Percentiles rank a stretch among this genome's conserved stretches.
phyloP scores from a whole-genome alignment of 768 basidiomycete species.

The Hydnomerulius pinastri region DNA sequence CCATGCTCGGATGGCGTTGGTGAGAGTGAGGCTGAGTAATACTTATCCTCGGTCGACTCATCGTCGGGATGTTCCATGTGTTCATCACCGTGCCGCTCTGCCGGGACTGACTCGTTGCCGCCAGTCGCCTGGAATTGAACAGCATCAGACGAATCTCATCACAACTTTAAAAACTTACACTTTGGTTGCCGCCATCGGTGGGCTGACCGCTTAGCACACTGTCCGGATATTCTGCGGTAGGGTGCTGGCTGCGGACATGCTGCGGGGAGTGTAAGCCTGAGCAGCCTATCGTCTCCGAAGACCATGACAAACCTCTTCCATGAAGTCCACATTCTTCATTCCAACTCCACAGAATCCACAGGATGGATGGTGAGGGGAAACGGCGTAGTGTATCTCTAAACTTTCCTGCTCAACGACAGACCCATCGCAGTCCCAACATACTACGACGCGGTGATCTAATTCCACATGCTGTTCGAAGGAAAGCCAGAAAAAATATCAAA shows the following conservation, averaged over 20 bases:
- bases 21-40: not conserved
- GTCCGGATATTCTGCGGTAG: not conserved
- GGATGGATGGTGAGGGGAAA: not conserved
- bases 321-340: not conserved
- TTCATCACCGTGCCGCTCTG: not conserved
- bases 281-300: not conserved
- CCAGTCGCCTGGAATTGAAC: not conserved
- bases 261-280: not conserved
- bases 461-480: not conserved
- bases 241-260: conserved; percentile 2
- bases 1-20: conserved; percentile 10
- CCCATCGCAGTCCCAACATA: conserved; percentile 7
- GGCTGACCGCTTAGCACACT: not conserved
- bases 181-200: not conserved
- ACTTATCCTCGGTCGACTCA: not conserved
- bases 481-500: not conserved
- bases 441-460: not conserved
- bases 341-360: not conserved
- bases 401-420: not conserved
- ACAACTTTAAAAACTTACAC: not conserved
- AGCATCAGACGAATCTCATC: not conserved
- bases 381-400: not conserved
- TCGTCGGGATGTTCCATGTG: not conserved
- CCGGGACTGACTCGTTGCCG: too few relatives aligned
- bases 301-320: conserved; percentile 1